Evolutionary conservation across 2,329 filamentous ascomycete species (phyloP), one percentile per base, ranked within the genome.

Genomic region (Xylaria sp.): DNA sequence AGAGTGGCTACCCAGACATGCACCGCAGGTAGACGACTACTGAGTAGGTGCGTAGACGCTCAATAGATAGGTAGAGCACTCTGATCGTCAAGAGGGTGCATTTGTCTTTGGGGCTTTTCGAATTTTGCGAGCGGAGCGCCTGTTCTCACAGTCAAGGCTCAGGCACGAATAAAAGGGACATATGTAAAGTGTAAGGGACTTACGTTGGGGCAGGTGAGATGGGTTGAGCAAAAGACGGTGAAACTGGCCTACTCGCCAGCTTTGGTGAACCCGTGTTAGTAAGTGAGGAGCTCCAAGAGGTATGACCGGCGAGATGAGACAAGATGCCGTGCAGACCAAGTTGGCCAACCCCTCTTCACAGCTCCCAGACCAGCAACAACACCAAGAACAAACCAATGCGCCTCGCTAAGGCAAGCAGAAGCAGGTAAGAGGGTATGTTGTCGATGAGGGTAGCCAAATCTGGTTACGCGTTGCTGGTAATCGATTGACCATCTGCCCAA

Each of bases 321-420:
- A 35, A 51, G 51, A 50, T 50, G 23, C 28, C 37, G n/a, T 57
- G 25, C 14, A 42, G 46, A 40, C 40, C 28, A n/a, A 51, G 45
- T 50, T 28, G 21, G 40, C 31, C 54, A 57, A 58, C 37, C 57
- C 51, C 40, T 60, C 57, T 57, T 45, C 42, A 3, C 33, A 53
- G 51, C 17, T 38, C 40, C 23, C 35, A 55, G 49, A 3, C 19
- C 19, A 3, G n/a, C 5, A 31, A 31, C 14, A 46, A 28, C 45
- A 50, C 3, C 17, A 14, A 21, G 19, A 49, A 37, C 1, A 51
- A 57, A 43, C 9, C 43, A 31, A 31, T 5, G 28, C 28, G 9
- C 31, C 43, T 53, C 17, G n/a, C 49, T 43, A 40, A 50, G 43
- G 35, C 46, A 57, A 33, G 25, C 12, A 55, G 9, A 55, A 38